Evolutionary conservation across 192 early-diverging fungal species (phyloP).

Genomic region (Chytriomyces sp.): DNA sequence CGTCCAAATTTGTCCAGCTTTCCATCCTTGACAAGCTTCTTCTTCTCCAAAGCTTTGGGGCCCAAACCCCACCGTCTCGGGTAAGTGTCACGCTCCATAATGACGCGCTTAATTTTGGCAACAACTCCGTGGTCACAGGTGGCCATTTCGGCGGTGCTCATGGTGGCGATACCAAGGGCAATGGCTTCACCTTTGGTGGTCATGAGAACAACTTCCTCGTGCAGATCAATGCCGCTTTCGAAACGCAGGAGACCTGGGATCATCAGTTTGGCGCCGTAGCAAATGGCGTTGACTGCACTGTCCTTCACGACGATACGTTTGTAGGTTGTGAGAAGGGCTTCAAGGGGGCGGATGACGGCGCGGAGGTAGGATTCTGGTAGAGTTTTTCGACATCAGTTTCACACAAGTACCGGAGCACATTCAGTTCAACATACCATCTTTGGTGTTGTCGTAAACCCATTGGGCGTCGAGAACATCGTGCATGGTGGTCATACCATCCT

Average conservation of each 20-base stretch:
- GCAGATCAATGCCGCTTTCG: slow-evolving; percentile 92
- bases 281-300: slow-evolving; percentile 96
- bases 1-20: slow-evolving; percentile 98
- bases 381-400: background rate
- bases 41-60: slow-evolving; percentile 94
- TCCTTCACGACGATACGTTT: slow-evolving; percentile 99
- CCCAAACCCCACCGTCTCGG: slow-evolving; percentile 98
- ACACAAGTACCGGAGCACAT: slow-evolving; percentile 11
- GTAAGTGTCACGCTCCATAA: slow-evolving; percentile 99
- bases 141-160: slow-evolving; percentile 98
- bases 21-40: slow-evolving; percentile 97
- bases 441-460: slow-evolving; percentile 97
- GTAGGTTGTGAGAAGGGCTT: slow-evolving; percentile 90
- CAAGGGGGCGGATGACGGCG: slow-evolving; percentile 89
- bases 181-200: slow-evolving; percentile 99
- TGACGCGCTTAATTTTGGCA: slow-evolving; percentile 99
- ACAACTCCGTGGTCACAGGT: slow-evolving; percentile 96
- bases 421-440: slow-evolving; percentile 64
- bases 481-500: slow-evolving; percentile 96
- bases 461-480: slow-evolving; percentile 99
- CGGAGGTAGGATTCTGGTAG: slow-evolving; percentile 88
- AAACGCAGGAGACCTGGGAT: slow-evolving; percentile 96
- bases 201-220: slow-evolving; percentile 98
- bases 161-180: slow-evolving; percentile 94
- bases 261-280: slow-evolving; percentile 99